Percentiles rank a stretch among this genome's conserved stretches.
Conservation (phyloP, 495 filamentous ascomycete species). For the Staphylotrichum longicolle region DNA sequence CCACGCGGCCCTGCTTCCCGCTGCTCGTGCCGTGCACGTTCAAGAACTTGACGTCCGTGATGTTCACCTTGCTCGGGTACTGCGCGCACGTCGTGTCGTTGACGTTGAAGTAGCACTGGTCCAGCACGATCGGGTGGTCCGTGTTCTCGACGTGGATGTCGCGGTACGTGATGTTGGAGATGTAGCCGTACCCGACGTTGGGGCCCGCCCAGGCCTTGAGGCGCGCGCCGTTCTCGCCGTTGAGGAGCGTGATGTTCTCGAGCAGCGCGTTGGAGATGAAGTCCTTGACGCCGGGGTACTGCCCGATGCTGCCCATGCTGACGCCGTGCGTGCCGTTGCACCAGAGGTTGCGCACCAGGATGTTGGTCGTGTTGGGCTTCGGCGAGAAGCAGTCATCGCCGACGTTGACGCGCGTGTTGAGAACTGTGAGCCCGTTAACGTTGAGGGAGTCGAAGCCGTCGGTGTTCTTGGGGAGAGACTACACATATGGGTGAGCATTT, state of each 20-base stretch:
- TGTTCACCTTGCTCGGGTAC: constrained; percentile 54
- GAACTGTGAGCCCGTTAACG: constrained; percentile 47
- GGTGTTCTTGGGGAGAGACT: constrained; percentile 52
- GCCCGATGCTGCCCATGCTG: constrained; percentile 57
- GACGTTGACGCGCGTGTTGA: constrained; percentile 51
- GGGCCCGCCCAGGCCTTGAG: constrained; percentile 57
- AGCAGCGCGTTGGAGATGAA: constrained; percentile 55
- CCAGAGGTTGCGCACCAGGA: constrained; percentile 57
- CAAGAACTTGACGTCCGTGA: constrained; percentile 55
- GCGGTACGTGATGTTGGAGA: constrained; percentile 59
- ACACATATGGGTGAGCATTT: neutral
- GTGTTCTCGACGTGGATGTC: constrained; percentile 57
- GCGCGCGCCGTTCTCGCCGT: constrained; percentile 55
- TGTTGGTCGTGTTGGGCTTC: constrained; percentile 57
- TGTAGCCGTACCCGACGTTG: constrained; percentile 54
- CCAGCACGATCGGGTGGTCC: constrained; percentile 53
- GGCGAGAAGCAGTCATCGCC: constrained; percentile 61
- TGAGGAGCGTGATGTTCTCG: constrained; percentile 56
- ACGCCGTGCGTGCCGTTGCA: constrained; percentile 60
- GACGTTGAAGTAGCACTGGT: constrained; percentile 57
- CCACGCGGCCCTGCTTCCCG: constrained; percentile 48
- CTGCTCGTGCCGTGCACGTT: constrained; percentile 55
- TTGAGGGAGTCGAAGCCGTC: constrained; percentile 59
- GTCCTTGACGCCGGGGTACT: constrained; percentile 53
- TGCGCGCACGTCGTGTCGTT: constrained; percentile 43